Conservation (phyloP, 306 rosid species). For the Dalbergia cultrata region DNA sequence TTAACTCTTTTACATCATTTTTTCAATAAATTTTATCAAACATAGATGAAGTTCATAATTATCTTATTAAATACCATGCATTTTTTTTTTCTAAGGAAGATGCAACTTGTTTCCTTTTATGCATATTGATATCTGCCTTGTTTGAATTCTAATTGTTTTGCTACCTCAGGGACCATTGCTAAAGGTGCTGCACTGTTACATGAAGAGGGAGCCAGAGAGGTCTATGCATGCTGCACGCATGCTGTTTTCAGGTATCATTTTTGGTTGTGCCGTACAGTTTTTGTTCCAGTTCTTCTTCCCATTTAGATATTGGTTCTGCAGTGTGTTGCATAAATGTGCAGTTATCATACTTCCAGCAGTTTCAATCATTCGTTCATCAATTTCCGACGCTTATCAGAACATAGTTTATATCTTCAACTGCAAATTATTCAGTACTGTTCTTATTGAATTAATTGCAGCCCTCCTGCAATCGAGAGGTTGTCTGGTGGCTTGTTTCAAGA, state of each 20-base stretch:
- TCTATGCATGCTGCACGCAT: constrained; percentile 96
- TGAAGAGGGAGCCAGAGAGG: constrained; percentile 97
- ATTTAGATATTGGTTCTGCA: neutral
- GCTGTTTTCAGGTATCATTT: constrained; percentile 87
- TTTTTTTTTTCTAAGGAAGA: no score
- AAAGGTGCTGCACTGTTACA: constrained; percentile 95
- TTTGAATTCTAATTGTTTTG: constrained; percentile 24
- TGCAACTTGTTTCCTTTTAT: neutral
- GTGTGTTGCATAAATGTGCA: neutral
- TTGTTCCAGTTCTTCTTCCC: constrained; percentile 11
- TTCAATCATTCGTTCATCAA: neutral
- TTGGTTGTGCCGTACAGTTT: neutral
- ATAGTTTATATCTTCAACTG: neutral
- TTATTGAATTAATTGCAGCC: constrained; percentile 48
- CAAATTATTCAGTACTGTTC: neutral
- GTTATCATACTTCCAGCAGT: neutral
- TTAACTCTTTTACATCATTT: no score
- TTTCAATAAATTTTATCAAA: no score
- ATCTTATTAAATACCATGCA: no score
- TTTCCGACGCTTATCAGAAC: neutral
- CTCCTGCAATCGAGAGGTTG: constrained; percentile 77
- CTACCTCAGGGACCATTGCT: constrained; percentile 78
- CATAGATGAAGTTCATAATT: no score
- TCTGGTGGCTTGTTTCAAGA: constrained; percentile 73
- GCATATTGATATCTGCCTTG: constrained; percentile 2